These are phyloP conservation scores for Exophiala viscosa DNA, from an alignment of 2,329 filamentous ascomycete species.

Conservation along the genomic window DNA sequence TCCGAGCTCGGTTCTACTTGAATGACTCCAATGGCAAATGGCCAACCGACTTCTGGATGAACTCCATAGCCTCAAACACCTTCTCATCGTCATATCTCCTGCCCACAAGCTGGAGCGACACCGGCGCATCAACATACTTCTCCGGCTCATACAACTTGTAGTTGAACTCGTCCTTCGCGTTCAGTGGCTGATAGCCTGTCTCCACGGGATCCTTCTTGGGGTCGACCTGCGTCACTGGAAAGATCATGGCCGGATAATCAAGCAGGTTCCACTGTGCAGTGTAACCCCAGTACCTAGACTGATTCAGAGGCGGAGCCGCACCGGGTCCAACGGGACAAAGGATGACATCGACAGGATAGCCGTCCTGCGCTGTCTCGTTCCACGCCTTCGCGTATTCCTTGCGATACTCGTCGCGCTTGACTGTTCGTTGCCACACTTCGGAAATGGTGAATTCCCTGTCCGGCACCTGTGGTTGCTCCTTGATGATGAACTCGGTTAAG, in stretches of 20 bases:
- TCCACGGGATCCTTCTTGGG: conserved; percentile 38
- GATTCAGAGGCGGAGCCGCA: conserved; percentile 45
- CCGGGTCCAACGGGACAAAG: conserved; percentile 40
- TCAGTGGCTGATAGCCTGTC: conserved; percentile 21
- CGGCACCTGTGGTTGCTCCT: conserved; percentile 50
- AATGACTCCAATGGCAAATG: background rate
- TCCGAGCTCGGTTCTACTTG: no score
- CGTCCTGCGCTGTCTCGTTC: conserved; percentile 43
- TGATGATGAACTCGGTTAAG: conserved; percentile 56
- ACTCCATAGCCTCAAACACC: conserved; percentile 33
- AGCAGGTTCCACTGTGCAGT: conserved; percentile 66
- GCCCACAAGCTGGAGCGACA: conserved; percentile 54
- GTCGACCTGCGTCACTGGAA: conserved; percentile 53
- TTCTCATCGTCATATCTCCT: conserved; percentile 55
- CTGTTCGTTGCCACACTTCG: conserved; percentile 31
- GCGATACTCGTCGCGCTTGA: conserved; percentile 43
- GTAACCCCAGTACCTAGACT: conserved; percentile 61
- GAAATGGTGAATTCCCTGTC: conserved; percentile 37
- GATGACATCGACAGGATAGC: conserved; percentile 54
- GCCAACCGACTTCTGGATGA: conserved; percentile 29
- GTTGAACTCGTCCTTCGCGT: conserved; percentile 45
- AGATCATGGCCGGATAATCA: conserved; percentile 61
- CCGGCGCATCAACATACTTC: conserved; percentile 48
- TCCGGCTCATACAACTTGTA: conserved; percentile 43
- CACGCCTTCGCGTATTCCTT: conserved; percentile 46